These are phyloP conservation scores for Talaromyces ruber DNA, from an alignment of 495 filamentous ascomycete species.

Conservation along the genomic window DNA sequence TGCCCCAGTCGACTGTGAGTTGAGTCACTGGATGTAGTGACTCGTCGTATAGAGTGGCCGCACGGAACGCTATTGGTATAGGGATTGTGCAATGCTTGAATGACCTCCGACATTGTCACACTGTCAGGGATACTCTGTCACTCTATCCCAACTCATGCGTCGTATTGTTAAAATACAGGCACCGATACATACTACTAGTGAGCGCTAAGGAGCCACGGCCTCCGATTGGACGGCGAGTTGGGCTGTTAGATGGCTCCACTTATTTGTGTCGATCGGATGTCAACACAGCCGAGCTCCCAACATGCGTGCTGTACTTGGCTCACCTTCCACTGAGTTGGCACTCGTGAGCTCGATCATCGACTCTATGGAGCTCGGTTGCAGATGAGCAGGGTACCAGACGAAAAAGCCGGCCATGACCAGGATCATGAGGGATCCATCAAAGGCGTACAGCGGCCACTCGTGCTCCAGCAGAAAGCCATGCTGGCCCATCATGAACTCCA, in stretches of 20 bases:
- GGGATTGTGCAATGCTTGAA: background rate
- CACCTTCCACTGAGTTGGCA: background rate
- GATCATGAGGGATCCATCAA: background rate
- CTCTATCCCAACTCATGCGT: background rate
- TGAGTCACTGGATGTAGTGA: background rate
- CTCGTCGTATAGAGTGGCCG: background rate
- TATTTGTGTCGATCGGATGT: background rate
- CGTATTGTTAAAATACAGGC: background rate
- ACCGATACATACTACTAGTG: background rate
- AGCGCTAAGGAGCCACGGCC: background rate
- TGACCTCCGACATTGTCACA: background rate
- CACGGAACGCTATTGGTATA: background rate
- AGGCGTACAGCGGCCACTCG: slow-evolving; percentile 3
- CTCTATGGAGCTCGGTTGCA: background rate
- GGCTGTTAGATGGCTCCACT: background rate
- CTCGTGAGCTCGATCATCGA: background rate
- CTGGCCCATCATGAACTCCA: slow-evolving; percentile 1
- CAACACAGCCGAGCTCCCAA: background rate
- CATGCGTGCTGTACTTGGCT: background rate
- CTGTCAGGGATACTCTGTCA: background rate
- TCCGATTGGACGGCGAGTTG: background rate
- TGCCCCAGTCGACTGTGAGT: too few species aligned
- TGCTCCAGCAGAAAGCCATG: background rate
- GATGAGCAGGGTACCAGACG: background rate
- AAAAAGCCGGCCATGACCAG: background rate